phyloP scores from a whole-genome alignment of 345 rosid species.

The Alliaria petiolata region DNA sequence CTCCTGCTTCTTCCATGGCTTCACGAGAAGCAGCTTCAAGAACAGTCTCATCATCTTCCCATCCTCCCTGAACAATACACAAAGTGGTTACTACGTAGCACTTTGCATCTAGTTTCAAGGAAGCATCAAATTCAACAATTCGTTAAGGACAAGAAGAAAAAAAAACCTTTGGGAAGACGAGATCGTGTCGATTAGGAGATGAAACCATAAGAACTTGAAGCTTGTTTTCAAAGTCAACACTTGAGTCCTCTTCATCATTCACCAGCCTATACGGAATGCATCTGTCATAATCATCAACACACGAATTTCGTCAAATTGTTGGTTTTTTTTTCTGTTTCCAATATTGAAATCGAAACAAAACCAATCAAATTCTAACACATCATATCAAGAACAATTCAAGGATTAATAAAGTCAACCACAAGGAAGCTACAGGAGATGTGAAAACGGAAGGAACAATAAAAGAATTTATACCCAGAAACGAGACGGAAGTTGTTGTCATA shows the following conservation, averaged over 20 bases:
- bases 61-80: slow-evolving; percentile 63
- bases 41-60: slow-evolving; percentile 94
- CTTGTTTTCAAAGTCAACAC: slow-evolving; percentile 34
- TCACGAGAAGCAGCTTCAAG: slow-evolving; percentile 87
- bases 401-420: slow-evolving; percentile 6
- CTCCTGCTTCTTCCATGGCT: slow-evolving; percentile 96
- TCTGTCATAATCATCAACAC: slow-evolving; percentile 35
- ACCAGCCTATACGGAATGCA: slow-evolving; percentile 70
- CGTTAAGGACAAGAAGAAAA: background rate
- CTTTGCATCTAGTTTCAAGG: background rate
- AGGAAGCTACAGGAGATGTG: background rate
- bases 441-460: no score
- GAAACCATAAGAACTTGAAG: slow-evolving; percentile 79
- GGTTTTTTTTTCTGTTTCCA: background rate
- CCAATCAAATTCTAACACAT: background rate
- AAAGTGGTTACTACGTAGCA: background rate
- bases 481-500: slow-evolving; percentile 66
- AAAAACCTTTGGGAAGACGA: slow-evolving; percentile 84
- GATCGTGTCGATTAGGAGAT: slow-evolving; percentile 74
- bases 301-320: background rate
- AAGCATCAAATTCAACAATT: background rate
- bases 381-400: background rate
- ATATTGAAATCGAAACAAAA: background rate
- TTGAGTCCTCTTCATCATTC: slow-evolving; percentile 32
- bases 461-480: slow-evolving; percentile 55